Percentiles rank a stretch among this genome's conserved stretches.
phyloP scores from a whole-genome alignment of 768 basidiomycete species.

The Russula sp. region DNA sequence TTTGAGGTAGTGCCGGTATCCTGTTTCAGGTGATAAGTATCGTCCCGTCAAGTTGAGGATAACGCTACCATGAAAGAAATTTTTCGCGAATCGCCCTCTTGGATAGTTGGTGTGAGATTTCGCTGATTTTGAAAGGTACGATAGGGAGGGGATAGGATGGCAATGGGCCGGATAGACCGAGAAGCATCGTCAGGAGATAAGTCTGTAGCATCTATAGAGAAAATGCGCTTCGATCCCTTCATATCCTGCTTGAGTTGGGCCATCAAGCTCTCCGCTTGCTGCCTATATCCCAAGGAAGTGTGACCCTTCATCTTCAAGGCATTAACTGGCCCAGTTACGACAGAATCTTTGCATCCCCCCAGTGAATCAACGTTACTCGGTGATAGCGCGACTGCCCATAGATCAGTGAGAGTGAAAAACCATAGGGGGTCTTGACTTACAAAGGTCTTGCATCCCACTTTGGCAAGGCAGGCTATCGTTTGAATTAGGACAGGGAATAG shows the following conservation, averaged over 20 bases:
- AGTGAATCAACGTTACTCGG: neutral
- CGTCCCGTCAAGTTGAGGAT: neutral
- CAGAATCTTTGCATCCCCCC: neutral
- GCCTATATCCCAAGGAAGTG: conserved; percentile 66
- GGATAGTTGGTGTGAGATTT: neutral
- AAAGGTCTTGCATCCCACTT: neutral
- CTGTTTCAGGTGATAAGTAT: conserved; percentile 46
- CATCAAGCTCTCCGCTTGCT: conserved; percentile 78
- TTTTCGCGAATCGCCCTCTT: neutral
- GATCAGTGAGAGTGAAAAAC: conserved; percentile 1
- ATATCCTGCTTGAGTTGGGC: conserved; percentile 81
- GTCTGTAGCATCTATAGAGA: conserved; percentile 62
- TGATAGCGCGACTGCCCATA: neutral
- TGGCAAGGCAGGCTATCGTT: neutral
- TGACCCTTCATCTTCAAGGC: conserved; percentile 42
- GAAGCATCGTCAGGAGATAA: conserved; percentile 37
- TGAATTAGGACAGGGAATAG: conserved; percentile 18
- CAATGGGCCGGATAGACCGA: neutral
- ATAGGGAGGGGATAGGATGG: neutral
- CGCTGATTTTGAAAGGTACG: neutral
- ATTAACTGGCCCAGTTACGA: conserved; percentile 9
- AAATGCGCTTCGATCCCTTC: conserved; percentile 67
- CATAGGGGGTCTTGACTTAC: neutral
- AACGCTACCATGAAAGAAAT: conserved; percentile 7
- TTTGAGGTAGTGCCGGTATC: conserved; percentile 46